Evolutionary conservation across 495 filamentous ascomycete species (phyloP).

Genomic region (Neurospora terricola): DNA sequence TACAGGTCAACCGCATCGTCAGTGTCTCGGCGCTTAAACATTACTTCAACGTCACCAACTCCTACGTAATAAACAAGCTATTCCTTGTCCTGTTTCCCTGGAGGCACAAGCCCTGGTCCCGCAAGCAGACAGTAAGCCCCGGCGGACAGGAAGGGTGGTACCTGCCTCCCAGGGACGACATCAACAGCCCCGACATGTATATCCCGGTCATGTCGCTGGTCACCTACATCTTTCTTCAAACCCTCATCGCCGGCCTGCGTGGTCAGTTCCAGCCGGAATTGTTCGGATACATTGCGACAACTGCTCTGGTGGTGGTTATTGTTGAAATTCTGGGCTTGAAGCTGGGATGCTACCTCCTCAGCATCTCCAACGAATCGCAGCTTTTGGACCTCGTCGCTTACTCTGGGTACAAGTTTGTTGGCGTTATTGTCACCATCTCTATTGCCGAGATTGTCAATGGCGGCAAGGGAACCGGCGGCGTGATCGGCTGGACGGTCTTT

Average conservation of each 20-base stretch:
- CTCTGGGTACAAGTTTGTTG: slow-evolving; percentile 97
- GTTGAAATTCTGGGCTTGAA: slow-evolving; percentile 86
- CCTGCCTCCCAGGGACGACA: slow-evolving; percentile 88
- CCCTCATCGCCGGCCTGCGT: slow-evolving; percentile 80
- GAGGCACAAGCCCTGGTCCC: slow-evolving; percentile 93
- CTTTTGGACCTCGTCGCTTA: slow-evolving; percentile 91
- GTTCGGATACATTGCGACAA: slow-evolving; percentile 77
- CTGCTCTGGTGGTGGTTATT: slow-evolving; percentile 67
- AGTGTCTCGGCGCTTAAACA: slow-evolving; percentile 88
- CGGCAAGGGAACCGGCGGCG: slow-evolving; percentile 69
- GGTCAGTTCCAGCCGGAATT: slow-evolving; percentile 91
- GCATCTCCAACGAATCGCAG: slow-evolving; percentile 78
- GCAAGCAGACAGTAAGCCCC: slow-evolving; percentile 53
- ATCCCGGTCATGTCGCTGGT: slow-evolving; percentile 92
- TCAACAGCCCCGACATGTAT: slow-evolving; percentile 99
- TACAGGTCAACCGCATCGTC: slow-evolving; percentile 82
- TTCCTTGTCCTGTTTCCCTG: slow-evolving; percentile 92
- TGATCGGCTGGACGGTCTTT: slow-evolving; percentile 84
- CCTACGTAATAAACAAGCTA: slow-evolving; percentile 75
- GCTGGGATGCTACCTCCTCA: slow-evolving; percentile 84
- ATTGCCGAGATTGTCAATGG: slow-evolving; percentile 67
- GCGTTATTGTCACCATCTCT: slow-evolving; percentile 77
- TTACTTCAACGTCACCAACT: slow-evolving; percentile 96
- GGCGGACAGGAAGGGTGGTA: slow-evolving; percentile 73
- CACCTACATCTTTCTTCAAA: slow-evolving; percentile 90